These are phyloP conservation scores for Annulohypoxylon moriforme DNA, from an alignment of 495 filamentous ascomycete genomes.

Conservation along the genomic window DNA sequence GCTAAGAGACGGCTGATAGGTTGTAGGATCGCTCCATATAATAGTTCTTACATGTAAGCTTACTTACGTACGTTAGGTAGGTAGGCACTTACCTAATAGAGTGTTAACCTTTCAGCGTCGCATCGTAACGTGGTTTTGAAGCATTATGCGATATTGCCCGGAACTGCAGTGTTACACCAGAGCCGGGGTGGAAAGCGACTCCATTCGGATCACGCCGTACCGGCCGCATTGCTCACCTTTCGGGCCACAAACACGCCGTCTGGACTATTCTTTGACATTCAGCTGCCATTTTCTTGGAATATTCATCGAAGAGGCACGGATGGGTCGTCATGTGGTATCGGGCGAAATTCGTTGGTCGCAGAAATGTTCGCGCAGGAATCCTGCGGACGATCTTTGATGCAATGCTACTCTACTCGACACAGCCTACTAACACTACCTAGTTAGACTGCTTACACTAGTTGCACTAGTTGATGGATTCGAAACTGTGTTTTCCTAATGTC, in stretches of 20 bases:
- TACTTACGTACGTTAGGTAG: not conserved
- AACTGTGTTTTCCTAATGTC: not conserved
- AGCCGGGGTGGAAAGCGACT: not conserved
- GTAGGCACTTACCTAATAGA: not conserved
- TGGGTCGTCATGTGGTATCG: not conserved
- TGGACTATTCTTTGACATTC: not conserved
- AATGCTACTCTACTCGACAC: not conserved
- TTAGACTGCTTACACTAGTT: not conserved
- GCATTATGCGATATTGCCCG: not conserved
- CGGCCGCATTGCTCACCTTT: not conserved
- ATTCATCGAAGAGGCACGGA: not conserved
- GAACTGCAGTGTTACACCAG: slow-evolving; percentile 1
- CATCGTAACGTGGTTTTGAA: not conserved
- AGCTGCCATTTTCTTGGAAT: not conserved
- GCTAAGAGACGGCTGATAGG: not conserved
- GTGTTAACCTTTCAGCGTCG: not conserved
- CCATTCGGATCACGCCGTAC: not conserved
- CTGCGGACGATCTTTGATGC: not conserved
- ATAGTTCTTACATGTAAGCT: slow-evolving; percentile 1
- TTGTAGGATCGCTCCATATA: not conserved
- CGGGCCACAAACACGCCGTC: not conserved
- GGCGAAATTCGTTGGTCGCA: not conserved
- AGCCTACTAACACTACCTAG: not conserved
- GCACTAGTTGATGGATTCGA: not conserved
- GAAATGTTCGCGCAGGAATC: not conserved